Evolutionary conservation across 441 rosid species (phyloP).

Genomic region (Populus trichocarpa): DNA sequence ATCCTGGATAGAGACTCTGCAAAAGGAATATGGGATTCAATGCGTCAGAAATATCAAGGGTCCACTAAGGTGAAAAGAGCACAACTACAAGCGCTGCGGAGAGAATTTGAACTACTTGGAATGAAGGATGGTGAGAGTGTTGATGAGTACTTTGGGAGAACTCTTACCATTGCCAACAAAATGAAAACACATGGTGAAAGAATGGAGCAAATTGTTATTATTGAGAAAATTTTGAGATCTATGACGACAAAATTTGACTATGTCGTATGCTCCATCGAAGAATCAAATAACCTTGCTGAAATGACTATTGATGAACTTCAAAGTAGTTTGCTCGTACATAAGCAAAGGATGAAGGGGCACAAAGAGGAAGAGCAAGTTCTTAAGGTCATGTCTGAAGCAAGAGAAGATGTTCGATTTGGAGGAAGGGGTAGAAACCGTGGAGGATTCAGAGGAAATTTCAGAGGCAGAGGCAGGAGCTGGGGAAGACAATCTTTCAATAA

Average conservation of each 20-base stretch:
- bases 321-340: too few species aligned
- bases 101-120: background rate
- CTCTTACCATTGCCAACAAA: background rate
- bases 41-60: background rate
- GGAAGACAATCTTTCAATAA: too few species aligned
- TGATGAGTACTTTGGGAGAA: background rate
- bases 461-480: too few species aligned
- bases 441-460: too few species aligned
- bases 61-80: conserved; percentile 1
- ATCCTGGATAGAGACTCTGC: too few species aligned
- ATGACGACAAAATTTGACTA: background rate
- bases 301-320: too few species aligned
- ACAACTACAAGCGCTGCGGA: background rate
- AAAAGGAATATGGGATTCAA: background rate
- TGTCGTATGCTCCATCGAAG: background rate
- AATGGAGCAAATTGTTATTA: background rate
- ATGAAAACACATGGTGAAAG: background rate
- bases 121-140: background rate
- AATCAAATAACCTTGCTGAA: too few species aligned
- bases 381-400: too few species aligned
- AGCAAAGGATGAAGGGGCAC: too few species aligned
- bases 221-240: background rate
- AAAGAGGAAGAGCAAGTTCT: too few species aligned
- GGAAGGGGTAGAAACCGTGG: too few species aligned
- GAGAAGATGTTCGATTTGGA: too few species aligned